Base-by-base conservation (phyloP, 805 yeast species). In the Metschnikowia lochheadii region DNA sequence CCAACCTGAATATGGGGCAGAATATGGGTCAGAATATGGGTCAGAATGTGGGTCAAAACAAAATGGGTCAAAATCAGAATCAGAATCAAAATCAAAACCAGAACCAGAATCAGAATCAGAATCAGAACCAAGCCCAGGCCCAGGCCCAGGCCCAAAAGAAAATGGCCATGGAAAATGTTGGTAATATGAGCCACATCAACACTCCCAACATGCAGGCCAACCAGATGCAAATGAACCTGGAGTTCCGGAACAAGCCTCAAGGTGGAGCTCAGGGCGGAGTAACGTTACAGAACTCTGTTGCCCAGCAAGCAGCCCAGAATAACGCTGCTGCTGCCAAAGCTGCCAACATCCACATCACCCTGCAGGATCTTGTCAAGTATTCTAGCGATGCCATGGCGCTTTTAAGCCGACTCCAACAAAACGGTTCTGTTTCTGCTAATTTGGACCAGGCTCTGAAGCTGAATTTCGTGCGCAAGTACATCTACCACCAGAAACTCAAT, bases 311-410 rank as follows among this genome's bases (percentile, higher is more conserved):
- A 17, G 37, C 50, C 14, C 45, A 41, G 15, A 31, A 18, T 18
- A 34, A 40, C 14, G 34, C 36, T 13, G 48, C 51, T 41, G 52
- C 48, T 8, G 49, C 40, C 37, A 50, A 42, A 18, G 46, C 49
- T n/a, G 51, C 56, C 26, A 52, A 55, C 33, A 48, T 55, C 31
- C 58, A 52, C 32, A 50, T 56, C 43, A 53, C 58, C 4, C 18
- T 63, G 6, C 74, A 72, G 46, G 78, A 73, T 50, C 62, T 70
- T 38, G 58, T 61, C 52, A 70, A 72, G 56, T 70, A 71, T 56
- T 64, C 67, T 35, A 58, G 67, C 8, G 76, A 70, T 42, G 78
- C 78, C 2, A 61, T 73, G 69, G 62, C 66, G n/a, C 56, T 71
- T 26, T 63, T 73, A 49, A 49, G 57, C 18, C 60, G 70, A 44